A percentile compares a stretch with the other conserved stretches of the same genome.
These are phyloP conservation scores for Leccinum longicurvipes DNA, from an alignment of 768 basidiomycete genomes.

Conservation along the genomic window DNA sequence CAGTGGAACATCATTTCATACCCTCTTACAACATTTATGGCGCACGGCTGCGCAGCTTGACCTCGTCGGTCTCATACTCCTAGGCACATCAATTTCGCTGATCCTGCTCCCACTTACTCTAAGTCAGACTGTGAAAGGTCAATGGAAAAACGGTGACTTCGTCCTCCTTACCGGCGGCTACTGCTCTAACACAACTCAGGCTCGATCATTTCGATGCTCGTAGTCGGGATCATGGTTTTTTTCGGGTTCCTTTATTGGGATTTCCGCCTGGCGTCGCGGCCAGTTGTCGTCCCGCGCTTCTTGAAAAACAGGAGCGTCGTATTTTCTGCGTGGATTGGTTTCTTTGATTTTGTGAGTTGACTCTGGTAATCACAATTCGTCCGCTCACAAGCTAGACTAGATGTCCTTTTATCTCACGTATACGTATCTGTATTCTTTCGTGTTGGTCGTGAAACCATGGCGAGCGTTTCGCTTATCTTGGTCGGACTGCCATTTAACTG, in stretches of 20 bases:
- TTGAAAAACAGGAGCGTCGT: constrained; percentile 56
- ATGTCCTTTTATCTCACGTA: constrained; percentile 65
- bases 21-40: constrained; percentile 8
- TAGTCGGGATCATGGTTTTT: constrained; percentile 43
- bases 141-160: constrained; percentile 44
- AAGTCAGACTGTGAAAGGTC: constrained; percentile 34
- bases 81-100: constrained; percentile 47
- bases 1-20: neutral
- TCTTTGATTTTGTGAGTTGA: constrained; percentile 52
- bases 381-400: constrained; percentile 27
- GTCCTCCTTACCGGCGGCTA: neutral
- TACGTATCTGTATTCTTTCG: constrained; percentile 72
- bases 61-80: constrained; percentile 46
- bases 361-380: neutral
- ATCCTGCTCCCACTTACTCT: constrained; percentile 58
- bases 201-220: constrained; percentile 50
- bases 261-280: constrained; percentile 47
- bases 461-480: constrained; percentile 8
- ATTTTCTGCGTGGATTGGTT: constrained; percentile 57
- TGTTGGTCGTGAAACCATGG: constrained; percentile 52
- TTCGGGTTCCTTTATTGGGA: constrained; percentile 47
- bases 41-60: constrained; percentile 40
- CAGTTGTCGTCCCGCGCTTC: constrained; percentile 62
- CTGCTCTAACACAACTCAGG: constrained; percentile 29
- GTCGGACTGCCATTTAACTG: constrained; percentile 2